These are phyloP conservation scores for Salicornia ramosissima DNA, from an alignment of 148 eudicot species.

Conservation along the genomic window DNA sequence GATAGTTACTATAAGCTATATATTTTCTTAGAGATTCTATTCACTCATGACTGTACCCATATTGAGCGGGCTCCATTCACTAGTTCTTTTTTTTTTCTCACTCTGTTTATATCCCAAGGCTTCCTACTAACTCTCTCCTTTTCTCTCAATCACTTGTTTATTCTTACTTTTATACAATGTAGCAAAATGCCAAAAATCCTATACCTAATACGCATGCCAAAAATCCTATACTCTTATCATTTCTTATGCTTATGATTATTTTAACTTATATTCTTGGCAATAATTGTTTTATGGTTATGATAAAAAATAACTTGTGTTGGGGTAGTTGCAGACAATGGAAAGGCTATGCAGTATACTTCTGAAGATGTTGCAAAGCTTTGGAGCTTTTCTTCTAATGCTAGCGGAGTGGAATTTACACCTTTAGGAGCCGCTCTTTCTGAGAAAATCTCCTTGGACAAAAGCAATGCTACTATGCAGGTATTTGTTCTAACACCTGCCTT, in stretches of 20 bases:
- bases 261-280: no score
- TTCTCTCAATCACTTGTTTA: no score
- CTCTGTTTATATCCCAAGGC: no score
- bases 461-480: slow-evolving; percentile 42
- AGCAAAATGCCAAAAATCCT: background rate
- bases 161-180: background rate
- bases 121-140: background rate
- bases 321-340: slow-evolving; percentile 43
- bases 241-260: background rate
- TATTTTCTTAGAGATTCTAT: background rate
- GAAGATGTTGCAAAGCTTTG: slow-evolving; percentile 58
- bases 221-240: background rate
- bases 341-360: slow-evolving; percentile 57
- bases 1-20: background rate
- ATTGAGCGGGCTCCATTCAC: no score
- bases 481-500: slow-evolving; percentile 17
- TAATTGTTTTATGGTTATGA: no score
- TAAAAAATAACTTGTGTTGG: background rate
- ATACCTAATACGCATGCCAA: background rate
- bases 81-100: no score
- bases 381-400: slow-evolving; percentile 45
- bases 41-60: no score
- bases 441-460: slow-evolving; percentile 35
- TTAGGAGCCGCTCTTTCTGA: slow-evolving; percentile 27
- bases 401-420: slow-evolving; percentile 43